Percentiles rank a stretch among this genome's conserved stretches.
phyloP scores from a whole-genome alignment of 2,329 filamentous ascomycete species.

The Hypoxylon sp. region DNA sequence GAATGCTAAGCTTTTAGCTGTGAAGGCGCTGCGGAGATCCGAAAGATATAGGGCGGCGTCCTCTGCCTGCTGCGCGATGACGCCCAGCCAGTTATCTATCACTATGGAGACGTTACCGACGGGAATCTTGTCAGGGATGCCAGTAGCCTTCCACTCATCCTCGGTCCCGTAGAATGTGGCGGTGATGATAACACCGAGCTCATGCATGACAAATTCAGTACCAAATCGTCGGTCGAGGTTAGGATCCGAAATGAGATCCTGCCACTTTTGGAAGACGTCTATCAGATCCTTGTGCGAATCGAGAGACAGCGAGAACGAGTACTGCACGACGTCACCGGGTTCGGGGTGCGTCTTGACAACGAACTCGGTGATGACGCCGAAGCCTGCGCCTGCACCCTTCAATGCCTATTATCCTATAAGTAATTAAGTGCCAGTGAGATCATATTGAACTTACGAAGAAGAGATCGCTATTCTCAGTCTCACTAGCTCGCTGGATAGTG shows the following conservation, averaged over 20 bases:
- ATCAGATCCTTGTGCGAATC: slow-evolving; percentile 63
- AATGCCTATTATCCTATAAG: slow-evolving; percentile 56
- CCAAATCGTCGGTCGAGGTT: slow-evolving; percentile 70
- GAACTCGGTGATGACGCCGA: slow-evolving; percentile 70
- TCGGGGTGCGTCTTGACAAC: slow-evolving; percentile 68
- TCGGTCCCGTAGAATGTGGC: slow-evolving; percentile 73
- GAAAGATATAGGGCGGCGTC: slow-evolving; percentile 62
- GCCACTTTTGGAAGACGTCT: slow-evolving; percentile 68
- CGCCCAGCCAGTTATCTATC: slow-evolving; percentile 73
- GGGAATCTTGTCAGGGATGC: slow-evolving; percentile 64
- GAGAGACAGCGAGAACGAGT: slow-evolving; percentile 67
- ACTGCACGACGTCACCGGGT: slow-evolving; percentile 69
- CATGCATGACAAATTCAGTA: slow-evolving; percentile 67
- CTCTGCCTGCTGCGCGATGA: slow-evolving; percentile 67
- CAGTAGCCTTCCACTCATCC: slow-evolving; percentile 66
- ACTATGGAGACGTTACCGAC: slow-evolving; percentile 59
- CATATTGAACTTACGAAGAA: slow-evolving; percentile 61
- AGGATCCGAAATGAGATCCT: slow-evolving; percentile 66
- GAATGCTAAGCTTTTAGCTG: slow-evolving; percentile 70
- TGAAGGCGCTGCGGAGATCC: slow-evolving; percentile 65
- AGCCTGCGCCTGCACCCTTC: slow-evolving; percentile 68
- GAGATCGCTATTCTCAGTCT: slow-evolving; percentile 64
- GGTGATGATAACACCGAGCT: slow-evolving; percentile 67
- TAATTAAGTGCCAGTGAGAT: background rate
- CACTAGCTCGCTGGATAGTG: slow-evolving; percentile 62